phyloP scores from a whole-genome alignment of 176 grass and related monocot species.

The Ensete glaucum region DNA sequence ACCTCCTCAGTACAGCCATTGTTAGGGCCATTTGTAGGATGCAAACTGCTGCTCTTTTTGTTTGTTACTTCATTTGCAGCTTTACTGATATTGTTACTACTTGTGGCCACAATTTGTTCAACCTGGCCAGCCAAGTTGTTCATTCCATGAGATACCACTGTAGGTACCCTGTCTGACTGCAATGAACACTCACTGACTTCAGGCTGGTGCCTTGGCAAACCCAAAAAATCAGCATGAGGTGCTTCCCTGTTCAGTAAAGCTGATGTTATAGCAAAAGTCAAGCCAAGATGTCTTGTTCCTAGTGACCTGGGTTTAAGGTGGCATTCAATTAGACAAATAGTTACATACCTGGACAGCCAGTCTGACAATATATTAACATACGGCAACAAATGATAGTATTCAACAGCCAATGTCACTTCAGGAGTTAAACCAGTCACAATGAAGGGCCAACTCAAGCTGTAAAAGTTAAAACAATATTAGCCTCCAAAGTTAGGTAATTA shows the following conservation, averaged over 20 bases:
- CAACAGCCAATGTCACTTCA: conserved; percentile 33
- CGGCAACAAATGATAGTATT: conserved; percentile 46
- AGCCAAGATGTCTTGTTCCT: not conserved
- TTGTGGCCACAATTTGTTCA: not conserved
- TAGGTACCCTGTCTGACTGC: too few relatives aligned
- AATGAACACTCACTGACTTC: conserved; percentile 1
- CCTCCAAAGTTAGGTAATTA: not conserved
- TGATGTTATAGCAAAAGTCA: not conserved
- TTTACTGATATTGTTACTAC: not conserved
- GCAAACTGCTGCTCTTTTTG: not conserved
- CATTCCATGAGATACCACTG: too few relatives aligned
- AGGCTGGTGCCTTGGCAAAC: conserved; percentile 1
- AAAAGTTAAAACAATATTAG: not conserved
- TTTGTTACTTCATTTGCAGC: not conserved
- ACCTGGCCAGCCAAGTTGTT: not conserved
- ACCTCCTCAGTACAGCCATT: too few relatives aligned
- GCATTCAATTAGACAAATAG: not conserved
- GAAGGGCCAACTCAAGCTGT: conserved; percentile 43
- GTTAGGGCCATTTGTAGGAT: not conserved
- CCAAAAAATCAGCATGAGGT: conserved; percentile 11
- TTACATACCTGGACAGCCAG: conserved; percentile 32
- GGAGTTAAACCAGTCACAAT: conserved; percentile 15
- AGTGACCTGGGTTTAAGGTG: not conserved
- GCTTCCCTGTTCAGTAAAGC: conserved; percentile 23
- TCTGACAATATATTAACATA: conserved; percentile 37